Evolutionary conservation across 2,329 filamentous ascomycete genomes (phyloP).

Genomic region (Trichoderma brevicompactum): DNA sequence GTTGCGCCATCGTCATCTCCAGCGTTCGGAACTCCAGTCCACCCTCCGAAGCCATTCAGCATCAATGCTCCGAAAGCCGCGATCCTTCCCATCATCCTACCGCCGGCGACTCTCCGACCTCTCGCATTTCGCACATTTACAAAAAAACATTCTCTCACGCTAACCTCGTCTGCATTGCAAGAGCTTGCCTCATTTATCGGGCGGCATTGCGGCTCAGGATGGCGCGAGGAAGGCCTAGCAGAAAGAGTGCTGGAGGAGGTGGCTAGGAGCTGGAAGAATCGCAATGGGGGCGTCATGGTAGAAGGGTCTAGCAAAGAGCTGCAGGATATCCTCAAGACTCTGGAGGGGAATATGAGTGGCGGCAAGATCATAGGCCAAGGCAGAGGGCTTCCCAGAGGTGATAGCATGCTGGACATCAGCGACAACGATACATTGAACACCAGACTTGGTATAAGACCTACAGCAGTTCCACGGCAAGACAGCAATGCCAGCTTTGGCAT

Average conservation of each 20-base stretch:
- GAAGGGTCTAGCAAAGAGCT: constrained; percentile 78
- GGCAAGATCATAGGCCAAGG: constrained; percentile 65
- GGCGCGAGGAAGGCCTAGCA: constrained; percentile 92
- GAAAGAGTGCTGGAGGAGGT: constrained; percentile 92
- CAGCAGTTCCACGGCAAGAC: constrained; percentile 58
- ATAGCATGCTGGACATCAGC: constrained; percentile 65
- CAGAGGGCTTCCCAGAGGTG: constrained; percentile 58
- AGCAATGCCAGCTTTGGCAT: constrained; percentile 69
- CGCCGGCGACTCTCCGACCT: constrained; percentile 82
- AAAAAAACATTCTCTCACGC: constrained; percentile 93
- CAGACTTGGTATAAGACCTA: constrained; percentile 57
- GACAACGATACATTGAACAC: constrained; percentile 59
- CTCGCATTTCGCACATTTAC: constrained; percentile 95
- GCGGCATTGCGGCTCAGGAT: constrained; percentile 91
- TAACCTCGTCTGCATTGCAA: constrained; percentile 84
- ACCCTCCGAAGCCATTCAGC: constrained; percentile 71
- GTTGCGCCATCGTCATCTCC: constrained; percentile 86
- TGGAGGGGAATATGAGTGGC: constrained; percentile 90
- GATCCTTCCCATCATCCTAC: constrained; percentile 87
- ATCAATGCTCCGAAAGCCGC: constrained; percentile 59
- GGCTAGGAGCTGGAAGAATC: constrained; percentile 88
- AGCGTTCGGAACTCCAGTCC: constrained; percentile 83
- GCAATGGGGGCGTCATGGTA: constrained; percentile 87
- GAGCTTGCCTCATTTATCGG: constrained; percentile 88
- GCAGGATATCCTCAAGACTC: constrained; percentile 77